Evolutionary conservation across 345 rosid species (phyloP), one percentile per base, ranked within the genome.

Genomic region (Viola odorata): DNA sequence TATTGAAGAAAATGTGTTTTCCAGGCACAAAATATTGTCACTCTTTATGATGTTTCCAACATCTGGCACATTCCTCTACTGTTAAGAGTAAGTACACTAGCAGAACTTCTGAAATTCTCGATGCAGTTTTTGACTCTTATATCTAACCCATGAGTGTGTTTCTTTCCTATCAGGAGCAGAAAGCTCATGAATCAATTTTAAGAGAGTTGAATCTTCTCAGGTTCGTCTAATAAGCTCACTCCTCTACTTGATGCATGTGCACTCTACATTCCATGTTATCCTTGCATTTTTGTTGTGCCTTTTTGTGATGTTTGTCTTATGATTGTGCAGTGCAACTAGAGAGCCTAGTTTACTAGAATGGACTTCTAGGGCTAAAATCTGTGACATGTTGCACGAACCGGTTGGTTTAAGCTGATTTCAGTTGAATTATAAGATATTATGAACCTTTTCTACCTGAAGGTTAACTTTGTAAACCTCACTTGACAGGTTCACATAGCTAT

Each of bases 51-150:
- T 68, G 92, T 92, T 63, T 77, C 98, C 59, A 95, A 95, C 77
- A 95, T 95, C 67, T 95, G 99, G 99, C 96, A 89, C 65, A 74
- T 95, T 70, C 99, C 99, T 57, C 74, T 84, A 66, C 89, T 95
- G 69, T 78, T 95, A 48, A 82, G 82, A 75, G 99, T 94, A 74
- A 81, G 91, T 63, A 45, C 12, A 11, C 38, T 17, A 54, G 53
- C 40, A 48, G 37, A 13, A 42, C 13, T 50, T 23, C 42, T 49
- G 37, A 47, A 10, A 8, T 15, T 68, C 55, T 47, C n/a, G 4
- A 8, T 40, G 8, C 7, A 40, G 16, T 58, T 48, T 49, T 51
- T 14, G 36, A 12, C 50, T 62, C 53, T 62, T 50, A 56, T 3
- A 64, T 37, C 37, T 51, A 17, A 3, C 7, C 53, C 4, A 6